Evolutionary conservation across 345 rosid genomes (phyloP).

Genomic region (Rhizophora apiculata): DNA sequence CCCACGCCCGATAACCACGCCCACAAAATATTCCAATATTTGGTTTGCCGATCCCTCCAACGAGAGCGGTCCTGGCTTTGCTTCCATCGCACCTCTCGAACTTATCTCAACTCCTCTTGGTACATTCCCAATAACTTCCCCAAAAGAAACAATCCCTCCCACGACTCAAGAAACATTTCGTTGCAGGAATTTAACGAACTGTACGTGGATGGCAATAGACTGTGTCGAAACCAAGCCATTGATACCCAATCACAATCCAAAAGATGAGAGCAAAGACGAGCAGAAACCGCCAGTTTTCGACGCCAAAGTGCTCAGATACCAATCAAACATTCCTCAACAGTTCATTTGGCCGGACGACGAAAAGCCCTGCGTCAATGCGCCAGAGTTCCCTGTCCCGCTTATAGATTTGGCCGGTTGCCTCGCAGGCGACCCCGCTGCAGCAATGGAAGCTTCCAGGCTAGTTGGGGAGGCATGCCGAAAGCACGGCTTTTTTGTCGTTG

Average conservation of each 20-base stretch:
- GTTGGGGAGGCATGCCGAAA: conserved; percentile 16
- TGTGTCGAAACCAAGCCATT: conserved; percentile 20
- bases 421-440: conserved; percentile 12
- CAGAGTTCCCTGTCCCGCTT: conserved; percentile 15
- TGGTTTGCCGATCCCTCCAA: conserved; percentile 41
- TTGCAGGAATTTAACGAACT: too few species aligned
- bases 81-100: conserved; percentile 13
- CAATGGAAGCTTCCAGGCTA: conserved; percentile 8
- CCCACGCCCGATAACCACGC: neutral
- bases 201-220: conserved; percentile 35
- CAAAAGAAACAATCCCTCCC: conserved; percentile 13
- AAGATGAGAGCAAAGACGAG: conserved; percentile 29
- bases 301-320: conserved; percentile 50
- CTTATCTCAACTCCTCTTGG: conserved; percentile 2
- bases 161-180: too few species aligned
- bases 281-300: conserved; percentile 53
- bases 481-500: conserved; percentile 21
- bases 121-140: too few species aligned
- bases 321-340: conserved; percentile 29
- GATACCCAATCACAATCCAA: conserved; percentile 16
- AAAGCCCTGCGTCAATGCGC: conserved; percentile 1
- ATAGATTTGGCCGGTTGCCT: conserved; percentile 15
- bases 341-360: conserved; percentile 20
- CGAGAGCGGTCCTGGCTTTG: conserved; percentile 50
- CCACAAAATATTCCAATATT: conserved; percentile 51